Percentiles rank a stretch among this genome's conserved stretches.
phyloP scores from a whole-genome alignment of 2,329 filamentous ascomycete species.

The Fusarium scirpi region DNA sequence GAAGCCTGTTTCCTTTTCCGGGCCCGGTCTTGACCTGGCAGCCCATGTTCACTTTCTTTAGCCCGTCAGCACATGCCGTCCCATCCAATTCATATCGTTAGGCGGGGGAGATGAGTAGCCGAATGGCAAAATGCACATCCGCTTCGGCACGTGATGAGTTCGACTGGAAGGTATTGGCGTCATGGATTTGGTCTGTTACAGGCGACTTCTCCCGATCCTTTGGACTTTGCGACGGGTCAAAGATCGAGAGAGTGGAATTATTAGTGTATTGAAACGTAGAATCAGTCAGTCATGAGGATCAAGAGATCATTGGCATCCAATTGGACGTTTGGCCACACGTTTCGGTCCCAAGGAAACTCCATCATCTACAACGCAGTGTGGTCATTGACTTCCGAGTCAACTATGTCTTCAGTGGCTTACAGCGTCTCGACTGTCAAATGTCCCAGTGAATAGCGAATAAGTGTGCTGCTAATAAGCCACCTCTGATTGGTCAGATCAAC shows the following conservation, averaged over 20 bases:
- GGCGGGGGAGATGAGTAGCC: constrained; percentile 32
- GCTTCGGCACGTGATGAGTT: constrained; percentile 43
- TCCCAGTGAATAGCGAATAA: constrained; percentile 22
- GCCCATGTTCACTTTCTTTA: neutral
- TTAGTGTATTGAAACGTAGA: neutral
- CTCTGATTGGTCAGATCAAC: constrained; percentile 52
- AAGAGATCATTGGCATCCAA: constrained; percentile 10
- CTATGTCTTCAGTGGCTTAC: constrained; percentile 36
- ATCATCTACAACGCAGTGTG: neutral
- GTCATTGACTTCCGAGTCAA: constrained; percentile 26
- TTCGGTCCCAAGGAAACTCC: constrained; percentile 14
- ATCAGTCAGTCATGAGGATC: neutral
- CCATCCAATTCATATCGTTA: constrained; percentile 31
- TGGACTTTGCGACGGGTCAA: constrained; percentile 1
- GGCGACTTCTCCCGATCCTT: constrained; percentile 39
- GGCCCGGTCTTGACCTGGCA: constrained; percentile 6
- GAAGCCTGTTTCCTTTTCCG: constrained; percentile 25
- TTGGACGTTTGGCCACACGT: constrained; percentile 9
- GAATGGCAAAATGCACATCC: constrained; percentile 41
- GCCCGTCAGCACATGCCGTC: constrained; percentile 39
- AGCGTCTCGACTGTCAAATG: constrained; percentile 12
- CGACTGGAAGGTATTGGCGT: constrained; percentile 27
- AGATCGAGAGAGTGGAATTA: constrained; percentile 7
- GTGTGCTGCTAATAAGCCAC: constrained; percentile 45
- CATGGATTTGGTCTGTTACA: constrained; percentile 33